phyloP scores from a whole-genome alignment of 2,329 filamentous ascomycete genomes.

The Talaromyces sp. region DNA sequence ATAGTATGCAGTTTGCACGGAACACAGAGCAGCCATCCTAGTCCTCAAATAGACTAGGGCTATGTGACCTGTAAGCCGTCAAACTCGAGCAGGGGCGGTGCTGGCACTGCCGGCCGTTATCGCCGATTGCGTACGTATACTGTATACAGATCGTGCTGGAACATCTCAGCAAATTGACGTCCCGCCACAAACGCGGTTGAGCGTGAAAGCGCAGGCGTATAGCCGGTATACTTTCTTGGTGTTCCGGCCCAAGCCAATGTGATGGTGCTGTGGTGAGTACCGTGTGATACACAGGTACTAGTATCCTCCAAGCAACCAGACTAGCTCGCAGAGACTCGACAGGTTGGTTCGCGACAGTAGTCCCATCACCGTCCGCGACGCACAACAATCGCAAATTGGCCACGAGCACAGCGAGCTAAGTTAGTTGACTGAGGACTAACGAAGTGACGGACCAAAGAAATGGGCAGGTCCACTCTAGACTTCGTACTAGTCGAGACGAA shows the following conservation, averaged over 20 bases:
- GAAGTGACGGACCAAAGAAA: conserved; percentile 1
- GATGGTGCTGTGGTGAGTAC: background rate
- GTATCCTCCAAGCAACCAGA: background rate
- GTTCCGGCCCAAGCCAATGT: background rate
- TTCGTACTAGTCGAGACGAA: background rate
- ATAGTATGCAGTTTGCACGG: conserved; percentile 1
- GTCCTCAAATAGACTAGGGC: background rate
- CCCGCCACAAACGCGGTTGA: background rate
- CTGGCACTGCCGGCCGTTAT: background rate
- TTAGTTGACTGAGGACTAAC: background rate
- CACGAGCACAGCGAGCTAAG: conserved; percentile 1
- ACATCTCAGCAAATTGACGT: background rate
- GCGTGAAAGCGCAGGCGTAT: background rate
- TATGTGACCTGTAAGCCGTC: conserved; percentile 1
- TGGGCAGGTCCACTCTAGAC: background rate
- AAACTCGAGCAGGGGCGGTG: background rate
- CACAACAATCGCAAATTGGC: conserved; percentile 7
- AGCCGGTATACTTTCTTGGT: background rate
- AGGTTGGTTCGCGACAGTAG: background rate
- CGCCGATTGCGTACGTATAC: background rate
- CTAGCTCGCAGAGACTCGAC: background rate
- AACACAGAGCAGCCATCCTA: background rate
- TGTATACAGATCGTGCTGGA: background rate
- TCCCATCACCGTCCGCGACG: background rate
- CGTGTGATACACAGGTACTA: background rate